A percentile compares a stretch with the other conserved stretches of the same genome.
Evolutionary conservation across 2,329 filamentous ascomycete species (phyloP).

Genomic region (Fusarium neocosmosporiellum): DNA sequence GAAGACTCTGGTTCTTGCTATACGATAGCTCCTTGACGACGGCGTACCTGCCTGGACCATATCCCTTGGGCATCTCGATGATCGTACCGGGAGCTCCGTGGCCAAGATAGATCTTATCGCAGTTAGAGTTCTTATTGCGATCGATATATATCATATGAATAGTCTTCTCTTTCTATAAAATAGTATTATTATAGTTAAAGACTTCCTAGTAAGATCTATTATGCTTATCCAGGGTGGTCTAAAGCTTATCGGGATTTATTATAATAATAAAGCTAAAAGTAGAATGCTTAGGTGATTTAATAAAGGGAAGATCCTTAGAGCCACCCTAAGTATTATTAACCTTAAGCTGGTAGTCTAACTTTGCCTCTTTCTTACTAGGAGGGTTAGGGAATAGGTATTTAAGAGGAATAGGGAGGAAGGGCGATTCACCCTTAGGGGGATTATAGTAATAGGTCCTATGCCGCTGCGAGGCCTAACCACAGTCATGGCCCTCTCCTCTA

Average conservation of each 20-base stretch:
- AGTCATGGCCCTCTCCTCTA: conserved; percentile 37
- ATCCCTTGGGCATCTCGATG: conserved; percentile 54
- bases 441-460: conserved; percentile 49
- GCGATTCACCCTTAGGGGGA: conserved; percentile 36
- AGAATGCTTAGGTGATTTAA: conserved; percentile 43
- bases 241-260: conserved; percentile 46
- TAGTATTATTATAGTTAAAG: conserved; percentile 48
- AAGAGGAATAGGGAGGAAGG: conserved; percentile 51
- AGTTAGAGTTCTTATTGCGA: conserved; percentile 48
- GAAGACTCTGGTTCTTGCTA: conserved; percentile 1
- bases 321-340: conserved; percentile 43
- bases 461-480: conserved; percentile 35
- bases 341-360: conserved; percentile 46
- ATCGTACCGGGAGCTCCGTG: conserved; percentile 52
- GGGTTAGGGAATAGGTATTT: conserved; percentile 50
- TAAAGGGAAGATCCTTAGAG: conserved; percentile 12
- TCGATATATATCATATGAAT: conserved; percentile 54
- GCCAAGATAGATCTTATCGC: conserved; percentile 50
- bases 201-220: conserved; percentile 59
- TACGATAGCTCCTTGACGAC: conserved; percentile 47
- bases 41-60: conserved; percentile 54
- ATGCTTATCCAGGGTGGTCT: conserved; percentile 51
- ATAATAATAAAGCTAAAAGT: conserved; percentile 50
- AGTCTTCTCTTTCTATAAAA: conserved; percentile 46
- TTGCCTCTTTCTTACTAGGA: conserved; percentile 43